Evolutionary conservation across 176 grass and related monocot species (phyloP).

Genomic region (Puccinellia tenuiflora): DNA sequence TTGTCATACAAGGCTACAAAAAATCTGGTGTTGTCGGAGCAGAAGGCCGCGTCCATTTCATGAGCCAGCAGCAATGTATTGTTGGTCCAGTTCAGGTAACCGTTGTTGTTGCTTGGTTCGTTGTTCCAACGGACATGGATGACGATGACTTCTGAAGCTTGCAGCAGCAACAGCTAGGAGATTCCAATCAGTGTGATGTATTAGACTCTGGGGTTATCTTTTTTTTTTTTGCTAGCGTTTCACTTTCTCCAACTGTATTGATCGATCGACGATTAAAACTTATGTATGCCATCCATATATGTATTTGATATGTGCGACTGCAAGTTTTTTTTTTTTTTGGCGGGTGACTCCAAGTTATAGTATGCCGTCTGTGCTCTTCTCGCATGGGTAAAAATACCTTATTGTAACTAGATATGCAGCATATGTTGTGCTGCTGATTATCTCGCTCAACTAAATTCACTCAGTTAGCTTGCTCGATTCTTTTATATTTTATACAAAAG

Average conservation of each 20-base stretch:
- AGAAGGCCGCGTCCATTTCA: not conserved
- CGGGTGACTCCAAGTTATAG: too few relatives aligned
- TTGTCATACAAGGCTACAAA: not conserved
- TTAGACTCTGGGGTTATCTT: not conserved
- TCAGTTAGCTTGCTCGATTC: too few relatives aligned
- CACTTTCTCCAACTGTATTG: not conserved
- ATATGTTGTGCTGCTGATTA: too few relatives aligned
- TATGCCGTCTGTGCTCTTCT: too few relatives aligned
- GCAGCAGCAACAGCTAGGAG: not conserved
- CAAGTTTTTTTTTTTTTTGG: too few relatives aligned
- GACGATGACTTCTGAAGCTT: not conserved
- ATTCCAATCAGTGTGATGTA: not conserved
- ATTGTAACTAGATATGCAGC: too few relatives aligned
- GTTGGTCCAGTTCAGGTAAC: not conserved
- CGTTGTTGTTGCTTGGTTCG: not conserved
- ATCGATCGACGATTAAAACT: not conserved
- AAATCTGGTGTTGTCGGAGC: not conserved
- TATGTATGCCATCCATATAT: too few relatives aligned
- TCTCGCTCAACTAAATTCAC: too few relatives aligned
- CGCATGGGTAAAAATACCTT: too few relatives aligned
- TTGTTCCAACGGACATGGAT: not conserved
- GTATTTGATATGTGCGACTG: too few relatives aligned
- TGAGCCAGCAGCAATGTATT: not conserved
- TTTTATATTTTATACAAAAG: too few relatives aligned
- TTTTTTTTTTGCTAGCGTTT: not conserved